phyloP scores from a whole-genome alignment of 352 stramenopile genomes.

The Peronospora farinosa region DNA sequence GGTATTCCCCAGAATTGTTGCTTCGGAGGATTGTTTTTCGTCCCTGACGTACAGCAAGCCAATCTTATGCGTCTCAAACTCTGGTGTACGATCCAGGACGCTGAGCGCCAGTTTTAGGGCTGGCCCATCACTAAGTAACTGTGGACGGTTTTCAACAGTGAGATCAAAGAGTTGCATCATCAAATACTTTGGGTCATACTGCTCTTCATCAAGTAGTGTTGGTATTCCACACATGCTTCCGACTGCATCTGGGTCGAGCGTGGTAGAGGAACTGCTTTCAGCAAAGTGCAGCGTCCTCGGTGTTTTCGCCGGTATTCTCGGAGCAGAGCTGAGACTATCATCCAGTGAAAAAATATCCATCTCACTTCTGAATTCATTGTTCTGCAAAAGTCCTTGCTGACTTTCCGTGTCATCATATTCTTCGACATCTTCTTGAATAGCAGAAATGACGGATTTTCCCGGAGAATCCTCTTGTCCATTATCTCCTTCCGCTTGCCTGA shows the following conservation, averaged over 20 bases:
- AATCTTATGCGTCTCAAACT: conserved; percentile 85
- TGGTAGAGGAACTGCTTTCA: background rate
- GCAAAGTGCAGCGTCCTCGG: conserved; percentile 10
- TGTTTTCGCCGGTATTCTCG: conserved; percentile 2
- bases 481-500: conserved; percentile 27
- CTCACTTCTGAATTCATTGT: conserved; percentile 4
- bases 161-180: conserved; percentile 84
- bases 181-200: conserved; percentile 57
- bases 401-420: conserved; percentile 15
- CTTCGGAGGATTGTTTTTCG: conserved; percentile 50
- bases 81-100: conserved; percentile 74
- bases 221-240: background rate
- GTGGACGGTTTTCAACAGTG: conserved; percentile 42
- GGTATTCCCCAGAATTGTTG: conserved; percentile 61
- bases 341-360: conserved; percentile 32
- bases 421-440: conserved; percentile 28
- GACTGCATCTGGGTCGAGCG: background rate
- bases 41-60: conserved; percentile 68
- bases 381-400: conserved; percentile 1
- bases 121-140: conserved; percentile 51
- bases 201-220: conserved; percentile 1
- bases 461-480: conserved; percentile 18
- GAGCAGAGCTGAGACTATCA: conserved; percentile 5
- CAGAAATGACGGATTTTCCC: conserved; percentile 14
- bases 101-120: conserved; percentile 54